Percentiles rank a stretch among this genome's conserved stretches.
phyloP scores from a whole-genome alignment of 1,284 basidiomycete genomes.

The Fistulina hepatica region DNA sequence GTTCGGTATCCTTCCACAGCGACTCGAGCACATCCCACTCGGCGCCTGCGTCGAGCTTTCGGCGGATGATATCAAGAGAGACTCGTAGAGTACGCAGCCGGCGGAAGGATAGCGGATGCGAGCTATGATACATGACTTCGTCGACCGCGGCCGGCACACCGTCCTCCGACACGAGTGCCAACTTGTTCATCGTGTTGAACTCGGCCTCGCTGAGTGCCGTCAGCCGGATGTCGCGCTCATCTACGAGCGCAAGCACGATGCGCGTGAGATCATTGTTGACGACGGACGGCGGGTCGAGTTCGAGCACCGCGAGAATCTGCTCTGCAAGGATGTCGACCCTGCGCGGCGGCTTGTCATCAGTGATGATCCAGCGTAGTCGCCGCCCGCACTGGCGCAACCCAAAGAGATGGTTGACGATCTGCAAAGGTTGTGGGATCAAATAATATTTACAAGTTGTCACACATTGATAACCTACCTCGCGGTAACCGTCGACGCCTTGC shows the following conservation, averaged over 20 bases:
- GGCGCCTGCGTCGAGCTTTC: constrained; percentile 37
- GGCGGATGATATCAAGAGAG: constrained; percentile 43
- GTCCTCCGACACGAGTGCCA: constrained; percentile 52
- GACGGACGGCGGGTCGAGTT: constrained; percentile 48
- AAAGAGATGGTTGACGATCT: constrained; percentile 60
- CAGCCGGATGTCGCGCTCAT: constrained; percentile 32
- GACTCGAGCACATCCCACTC: constrained; percentile 44
- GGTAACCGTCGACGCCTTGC: constrained; percentile 56
- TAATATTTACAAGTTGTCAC: constrained; percentile 4
- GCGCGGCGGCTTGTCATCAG: constrained; percentile 45
- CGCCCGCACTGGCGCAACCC: constrained; percentile 52
- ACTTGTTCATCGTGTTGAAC: constrained; percentile 41
- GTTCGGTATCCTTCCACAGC: constrained; percentile 42
- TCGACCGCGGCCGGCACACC: constrained; percentile 53
- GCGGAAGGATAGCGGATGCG: constrained; percentile 38
- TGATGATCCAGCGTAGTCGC: constrained; percentile 50
- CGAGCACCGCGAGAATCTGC: constrained; percentile 50
- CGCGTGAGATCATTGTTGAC: constrained; percentile 45
- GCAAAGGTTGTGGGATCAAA: constrained; percentile 6
- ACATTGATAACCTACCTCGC: constrained; percentile 37
- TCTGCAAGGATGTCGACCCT: constrained; percentile 56
- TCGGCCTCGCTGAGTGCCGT: constrained; percentile 52
- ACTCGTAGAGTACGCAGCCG: constrained; percentile 49
- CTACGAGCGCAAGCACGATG: constrained; percentile 36
- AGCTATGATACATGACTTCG: constrained; percentile 40